Evolutionary conservation across 352 stramenopile species (phyloP), one percentile per base, ranked within the genome.

Genomic region (Globisporangium nunn): DNA sequence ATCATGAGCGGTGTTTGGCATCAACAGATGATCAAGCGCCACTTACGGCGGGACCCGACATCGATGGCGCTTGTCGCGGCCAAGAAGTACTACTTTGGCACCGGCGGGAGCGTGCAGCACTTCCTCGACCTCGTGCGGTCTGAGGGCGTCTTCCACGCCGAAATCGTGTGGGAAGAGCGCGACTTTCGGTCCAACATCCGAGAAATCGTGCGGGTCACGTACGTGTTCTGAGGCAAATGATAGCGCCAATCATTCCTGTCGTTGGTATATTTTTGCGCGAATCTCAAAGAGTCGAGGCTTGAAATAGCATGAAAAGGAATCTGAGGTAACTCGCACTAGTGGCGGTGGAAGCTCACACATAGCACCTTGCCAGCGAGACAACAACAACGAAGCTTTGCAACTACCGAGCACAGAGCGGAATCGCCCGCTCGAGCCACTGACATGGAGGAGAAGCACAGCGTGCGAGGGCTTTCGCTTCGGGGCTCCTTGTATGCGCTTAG

Each of bases 71-170:
- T 93, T 6, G 74, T 94, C 12, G 82, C 82, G 0, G 82, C 85
- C 14, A 94, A 94, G 64, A 91, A 90, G 57, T 94, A 94, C 52
- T 94, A 93, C 62, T 94, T 94, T 60, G 85, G 85, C 8, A 92
- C 82, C 2, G 81, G 81, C 35, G 85, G 85, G n/a, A 91, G 85
- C 48, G 81, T 93, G n/a, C 80, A 94, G 67, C 78, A 93, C 63
- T 94, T 94, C 54, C 63, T 90, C 28, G 56, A 71, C 1, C 48
- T 93, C 43, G 77, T 93, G 29, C 35, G 61, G 6, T 45, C 57
- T 0, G 78, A 91, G 15, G 68, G 66, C 6, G 54, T 74, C 11
- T 79, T 94, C n/a, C 50, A 37, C 2, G 79, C 81, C 0, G 54
- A 82, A 43, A 67, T 74, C 18, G 77, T 94, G 11, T 90, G 79